These are phyloP conservation scores for Lactifluus echinatus DNA, from an alignment of 768 basidiomycete genomes.

Conservation along the genomic window DNA sequence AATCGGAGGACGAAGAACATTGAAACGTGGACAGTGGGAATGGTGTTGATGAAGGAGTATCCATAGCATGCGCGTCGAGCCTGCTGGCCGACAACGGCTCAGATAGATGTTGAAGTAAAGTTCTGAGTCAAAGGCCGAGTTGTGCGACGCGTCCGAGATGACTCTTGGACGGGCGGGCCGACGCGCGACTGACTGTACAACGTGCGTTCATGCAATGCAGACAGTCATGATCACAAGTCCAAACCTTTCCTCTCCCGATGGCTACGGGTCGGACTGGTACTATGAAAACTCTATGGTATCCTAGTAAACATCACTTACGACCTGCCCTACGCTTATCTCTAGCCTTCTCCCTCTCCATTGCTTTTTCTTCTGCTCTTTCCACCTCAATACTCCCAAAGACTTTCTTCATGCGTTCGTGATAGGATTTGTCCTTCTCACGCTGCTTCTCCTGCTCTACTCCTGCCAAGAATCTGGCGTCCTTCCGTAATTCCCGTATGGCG, in stretches of 20 bases:
- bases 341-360: slow-evolving; percentile 74
- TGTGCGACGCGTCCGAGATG: slow-evolving; percentile 6
- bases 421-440: slow-evolving; percentile 72
- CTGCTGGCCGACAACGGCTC: not conserved
- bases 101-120: too few relatives aligned
- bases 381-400: slow-evolving; percentile 70
- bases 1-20: slow-evolving; percentile 5
- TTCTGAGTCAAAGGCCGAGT: slow-evolving; percentile 10
- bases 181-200: too few relatives aligned
- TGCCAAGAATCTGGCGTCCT: slow-evolving; percentile 91
- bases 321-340: slow-evolving; percentile 73
- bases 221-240: not conserved
- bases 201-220: too few relatives aligned
- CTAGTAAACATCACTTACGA: slow-evolving; percentile 42
- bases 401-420: slow-evolving; percentile 76
- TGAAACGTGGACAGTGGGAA: slow-evolving; percentile 19
- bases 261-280: not conserved
- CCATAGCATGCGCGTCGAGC: slow-evolving; percentile 5
- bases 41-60: slow-evolving; percentile 14
- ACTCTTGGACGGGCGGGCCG: too few relatives aligned
- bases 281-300: not conserved
- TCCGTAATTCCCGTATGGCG: slow-evolving; percentile 90
- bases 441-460: slow-evolving; percentile 78
- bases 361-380: slow-evolving; percentile 93
- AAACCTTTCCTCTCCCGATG: not conserved